These are phyloP conservation scores for Colletotrichum sp. DNA, from an alignment of 2,329 filamentous ascomycete species.

Conservation along the genomic window DNA sequence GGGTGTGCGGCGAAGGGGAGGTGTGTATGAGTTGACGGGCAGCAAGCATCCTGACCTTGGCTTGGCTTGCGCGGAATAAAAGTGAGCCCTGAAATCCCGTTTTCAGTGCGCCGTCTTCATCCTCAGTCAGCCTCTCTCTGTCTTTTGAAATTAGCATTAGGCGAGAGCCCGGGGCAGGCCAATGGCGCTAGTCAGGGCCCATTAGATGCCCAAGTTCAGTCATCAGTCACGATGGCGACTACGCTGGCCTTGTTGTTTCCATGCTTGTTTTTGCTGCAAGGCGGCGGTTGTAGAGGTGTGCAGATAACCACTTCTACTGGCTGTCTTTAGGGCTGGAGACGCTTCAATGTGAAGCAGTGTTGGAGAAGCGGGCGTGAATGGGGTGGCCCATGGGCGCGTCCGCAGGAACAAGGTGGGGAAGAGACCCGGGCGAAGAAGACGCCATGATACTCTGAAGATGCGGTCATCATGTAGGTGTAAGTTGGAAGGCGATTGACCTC, in stretches of 20 bases:
- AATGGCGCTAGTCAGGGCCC: slow-evolving; percentile 2
- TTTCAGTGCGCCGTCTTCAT: slow-evolving; percentile 13
- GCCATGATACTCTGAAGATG: slow-evolving; percentile 18
- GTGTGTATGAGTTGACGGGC: slow-evolving; percentile 9
- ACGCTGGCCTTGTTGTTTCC: background rate
- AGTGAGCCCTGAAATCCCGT: slow-evolving; percentile 8
- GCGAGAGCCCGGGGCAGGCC: background rate
- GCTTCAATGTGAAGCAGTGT: background rate
- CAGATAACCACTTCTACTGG: background rate
- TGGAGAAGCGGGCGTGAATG: slow-evolving; percentile 16
- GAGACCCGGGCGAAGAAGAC: background rate
- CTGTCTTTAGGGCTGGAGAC: background rate
- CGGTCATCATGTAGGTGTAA: slow-evolving; percentile 17
- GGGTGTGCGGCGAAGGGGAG: slow-evolving; percentile 13
- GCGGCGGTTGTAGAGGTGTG: slow-evolving; percentile 9
- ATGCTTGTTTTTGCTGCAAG: slow-evolving; percentile 9
- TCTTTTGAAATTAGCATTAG: background rate
- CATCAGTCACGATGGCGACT: slow-evolving; percentile 18
- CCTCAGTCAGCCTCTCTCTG: slow-evolving; percentile 17
- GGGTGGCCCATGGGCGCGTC: background rate
- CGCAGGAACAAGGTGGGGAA: slow-evolving; percentile 2
- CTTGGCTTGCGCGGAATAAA: slow-evolving; percentile 15
- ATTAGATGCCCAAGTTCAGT: background rate
- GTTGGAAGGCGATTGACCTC: slow-evolving; percentile 10
- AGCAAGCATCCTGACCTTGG: slow-evolving; percentile 1